Conservation (phyloP, 345 rosid genomes). For the Salix udensis region DNA sequence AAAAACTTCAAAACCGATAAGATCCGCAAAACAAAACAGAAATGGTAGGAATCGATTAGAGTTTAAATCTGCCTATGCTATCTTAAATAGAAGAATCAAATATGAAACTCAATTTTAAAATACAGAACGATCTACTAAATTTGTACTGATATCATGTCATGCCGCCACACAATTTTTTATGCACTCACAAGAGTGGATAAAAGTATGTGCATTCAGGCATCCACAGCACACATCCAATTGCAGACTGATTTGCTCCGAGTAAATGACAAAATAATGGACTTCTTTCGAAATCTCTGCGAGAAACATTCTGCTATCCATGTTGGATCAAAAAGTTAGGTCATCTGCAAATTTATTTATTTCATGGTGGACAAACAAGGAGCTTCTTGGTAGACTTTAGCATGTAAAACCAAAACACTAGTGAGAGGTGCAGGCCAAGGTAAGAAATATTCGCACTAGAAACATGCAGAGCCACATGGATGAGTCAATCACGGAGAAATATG, state of each 20-base stretch:
- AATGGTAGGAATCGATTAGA: too few relatives aligned
- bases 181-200: too few relatives aligned
- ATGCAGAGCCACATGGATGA: background rate
- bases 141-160: too few relatives aligned
- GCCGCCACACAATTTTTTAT: too few relatives aligned
- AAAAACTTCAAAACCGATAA: too few relatives aligned
- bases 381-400: background rate
- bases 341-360: background rate
- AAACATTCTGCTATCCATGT: background rate
- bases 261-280: background rate
- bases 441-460: background rate
- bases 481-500: conserved; percentile 17
- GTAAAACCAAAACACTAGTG: background rate
- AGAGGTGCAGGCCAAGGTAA: conserved; percentile 14
- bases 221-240: background rate
- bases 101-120: too few relatives aligned
- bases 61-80: too few relatives aligned
- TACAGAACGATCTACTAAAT: too few relatives aligned
- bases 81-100: too few relatives aligned
- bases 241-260: background rate
- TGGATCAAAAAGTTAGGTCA: background rate
- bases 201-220: background rate
- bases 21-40: too few relatives aligned
- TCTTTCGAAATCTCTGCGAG: background rate
- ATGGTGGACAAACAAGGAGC: background rate